Conservation (phyloP, 2,329 filamentous ascomycete species). For the Talaromyces albobiverticillius region DNA sequence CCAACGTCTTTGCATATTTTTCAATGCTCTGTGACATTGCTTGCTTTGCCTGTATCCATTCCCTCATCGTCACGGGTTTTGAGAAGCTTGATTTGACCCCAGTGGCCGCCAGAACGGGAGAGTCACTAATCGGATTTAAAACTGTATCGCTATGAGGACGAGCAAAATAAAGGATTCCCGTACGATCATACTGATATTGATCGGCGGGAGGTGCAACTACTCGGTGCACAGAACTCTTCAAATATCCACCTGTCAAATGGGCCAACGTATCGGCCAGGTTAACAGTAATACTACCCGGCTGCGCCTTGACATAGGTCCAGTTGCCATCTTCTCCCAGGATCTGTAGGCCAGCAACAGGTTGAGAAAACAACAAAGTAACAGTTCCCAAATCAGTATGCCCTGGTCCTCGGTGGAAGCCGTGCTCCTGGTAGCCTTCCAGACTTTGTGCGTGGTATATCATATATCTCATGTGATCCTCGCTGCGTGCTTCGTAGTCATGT, state of each 20-base stretch:
- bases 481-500: constrained; percentile 58
- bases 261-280: constrained; percentile 52
- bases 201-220: constrained; percentile 50
- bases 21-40: no score
- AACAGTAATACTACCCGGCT: constrained; percentile 51
- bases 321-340: constrained; percentile 49
- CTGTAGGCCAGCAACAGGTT: constrained; percentile 58
- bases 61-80: no score
- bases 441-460: constrained; percentile 57
- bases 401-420: constrained; percentile 43
- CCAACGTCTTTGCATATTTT: no score
- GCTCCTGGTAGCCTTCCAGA: constrained; percentile 46
- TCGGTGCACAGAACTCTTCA: constrained; percentile 52
- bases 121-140: no score
- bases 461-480: constrained; percentile 62
- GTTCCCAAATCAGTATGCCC: constrained; percentile 59
- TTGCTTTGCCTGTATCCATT: no score
- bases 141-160: no score
- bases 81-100: no score
- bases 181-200: constrained; percentile 44
- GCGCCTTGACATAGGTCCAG: constrained; percentile 53
- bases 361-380: constrained; percentile 57
- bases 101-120: no score
- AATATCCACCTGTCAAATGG: constrained; percentile 49
- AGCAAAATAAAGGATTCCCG: constrained; percentile 48